These are phyloP conservation scores for Saccharum hybrid DNA, from an alignment of 202 grass and related monocot species.

Conservation along the genomic window DNA sequence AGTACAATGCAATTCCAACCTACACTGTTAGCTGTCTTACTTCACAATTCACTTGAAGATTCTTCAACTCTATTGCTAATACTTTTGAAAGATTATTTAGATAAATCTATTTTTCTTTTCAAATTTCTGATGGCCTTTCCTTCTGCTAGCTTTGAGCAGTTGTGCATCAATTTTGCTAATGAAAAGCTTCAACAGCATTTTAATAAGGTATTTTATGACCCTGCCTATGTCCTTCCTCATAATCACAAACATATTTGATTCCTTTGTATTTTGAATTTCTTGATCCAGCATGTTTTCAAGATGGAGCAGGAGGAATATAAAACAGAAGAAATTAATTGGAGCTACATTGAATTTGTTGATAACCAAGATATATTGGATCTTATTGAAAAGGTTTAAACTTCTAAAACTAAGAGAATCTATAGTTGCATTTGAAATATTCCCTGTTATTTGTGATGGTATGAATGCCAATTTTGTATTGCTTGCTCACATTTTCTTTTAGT, in stretches of 20 bases:
- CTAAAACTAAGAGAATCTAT: slow-evolving; percentile 10
- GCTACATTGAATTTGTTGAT: slow-evolving; percentile 91
- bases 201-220: slow-evolving; percentile 63
- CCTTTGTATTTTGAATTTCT: slow-evolving; percentile 43
- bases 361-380: slow-evolving; percentile 90
- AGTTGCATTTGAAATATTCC: not conserved
- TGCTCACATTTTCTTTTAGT: not conserved
- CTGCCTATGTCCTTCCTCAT: slow-evolving; percentile 22
- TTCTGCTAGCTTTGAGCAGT: slow-evolving; percentile 83
- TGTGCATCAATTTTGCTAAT: slow-evolving; percentile 91
- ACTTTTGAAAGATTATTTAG: slow-evolving; percentile 14
- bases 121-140: slow-evolving; percentile 40
- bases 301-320: slow-evolving; percentile 91
- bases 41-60: not conserved
- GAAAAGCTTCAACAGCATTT: slow-evolving; percentile 97
- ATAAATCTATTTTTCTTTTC: slow-evolving; percentile 28
- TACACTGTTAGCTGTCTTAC: not conserved
- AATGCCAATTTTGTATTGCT: not conserved
- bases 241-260: slow-evolving; percentile 18
- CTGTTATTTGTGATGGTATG: slow-evolving; percentile 3
- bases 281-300: slow-evolving; percentile 88
- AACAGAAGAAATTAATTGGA: slow-evolving; percentile 88
- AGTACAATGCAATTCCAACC: slow-evolving; percentile 11
- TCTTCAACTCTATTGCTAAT: slow-evolving; percentile 1
- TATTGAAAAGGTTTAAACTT: slow-evolving; percentile 76